Percentiles rank a stretch among this genome's conserved stretches.
Evolutionary conservation across 2,329 filamentous ascomycete genomes (phyloP).

Genomic region (Dothideomycetes sp.): DNA sequence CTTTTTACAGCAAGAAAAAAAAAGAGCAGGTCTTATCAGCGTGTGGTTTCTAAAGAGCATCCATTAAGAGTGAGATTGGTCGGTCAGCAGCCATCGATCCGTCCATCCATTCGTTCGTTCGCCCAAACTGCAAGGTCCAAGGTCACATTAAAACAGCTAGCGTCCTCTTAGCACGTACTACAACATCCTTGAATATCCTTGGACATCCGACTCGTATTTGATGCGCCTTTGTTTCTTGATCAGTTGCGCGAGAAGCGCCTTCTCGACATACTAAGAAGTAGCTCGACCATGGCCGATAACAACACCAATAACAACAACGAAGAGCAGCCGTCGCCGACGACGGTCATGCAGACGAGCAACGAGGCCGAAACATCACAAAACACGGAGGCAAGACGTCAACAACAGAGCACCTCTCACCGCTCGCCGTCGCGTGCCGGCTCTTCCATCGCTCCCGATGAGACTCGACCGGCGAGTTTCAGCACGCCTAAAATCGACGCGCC

Average conservation of each 20-base stretch:
- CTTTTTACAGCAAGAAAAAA: constrained; percentile 2
- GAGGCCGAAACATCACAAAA: constrained; percentile 10
- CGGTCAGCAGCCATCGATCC: constrained; percentile 7
- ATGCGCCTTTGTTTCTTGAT: constrained; percentile 2
- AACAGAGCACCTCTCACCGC: neutral
- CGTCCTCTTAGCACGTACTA: constrained; percentile 9
- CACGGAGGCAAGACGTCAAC: neutral
- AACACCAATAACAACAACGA: constrained; percentile 3
- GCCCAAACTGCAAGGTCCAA: no score
- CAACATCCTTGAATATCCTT: neutral
- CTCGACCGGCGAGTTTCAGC: constrained; percentile 1
- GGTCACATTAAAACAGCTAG: constrained; percentile 10
- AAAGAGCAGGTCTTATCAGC: neutral
- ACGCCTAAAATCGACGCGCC: neutral
- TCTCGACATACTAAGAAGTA: no score
- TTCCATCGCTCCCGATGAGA: constrained; percentile 2
- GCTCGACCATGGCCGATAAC: neutral
- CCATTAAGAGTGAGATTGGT: no score
- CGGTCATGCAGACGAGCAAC: neutral
- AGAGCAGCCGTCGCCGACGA: constrained; percentile 3
- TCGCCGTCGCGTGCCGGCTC: constrained; percentile 6
- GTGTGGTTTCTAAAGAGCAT: constrained; percentile 1
- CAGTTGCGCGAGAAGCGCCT: constrained; percentile 8
- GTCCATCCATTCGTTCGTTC: constrained; percentile 1
- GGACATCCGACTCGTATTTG: no score